Percentiles rank a stretch among this genome's conserved stretches.
phyloP scores from a whole-genome alignment of 164 flowering plant species.

The Aristolochia fimbriata region DNA sequence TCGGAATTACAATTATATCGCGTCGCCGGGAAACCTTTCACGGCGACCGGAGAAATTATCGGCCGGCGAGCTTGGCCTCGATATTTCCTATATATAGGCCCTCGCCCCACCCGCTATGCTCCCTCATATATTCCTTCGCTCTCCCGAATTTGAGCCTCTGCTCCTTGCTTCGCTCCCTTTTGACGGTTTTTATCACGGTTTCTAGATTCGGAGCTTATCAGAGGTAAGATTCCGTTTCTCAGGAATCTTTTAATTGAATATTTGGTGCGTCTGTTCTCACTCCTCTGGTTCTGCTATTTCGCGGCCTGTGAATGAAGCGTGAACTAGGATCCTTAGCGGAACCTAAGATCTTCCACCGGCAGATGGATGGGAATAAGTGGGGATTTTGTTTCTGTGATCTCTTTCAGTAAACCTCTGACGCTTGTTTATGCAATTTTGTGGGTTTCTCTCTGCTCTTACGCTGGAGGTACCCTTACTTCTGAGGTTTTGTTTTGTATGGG shows the following conservation, averaged over 20 bases:
- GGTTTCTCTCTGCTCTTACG: background rate
- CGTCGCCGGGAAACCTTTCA: background rate
- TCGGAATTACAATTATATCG: too few relatives aligned
- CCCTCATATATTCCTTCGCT: constrained; percentile 18
- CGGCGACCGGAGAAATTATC: constrained; percentile 23
- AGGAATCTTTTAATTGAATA: background rate
- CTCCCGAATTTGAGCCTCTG: constrained; percentile 5
- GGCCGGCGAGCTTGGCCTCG: constrained; percentile 22
- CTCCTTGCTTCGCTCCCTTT: constrained; percentile 1
- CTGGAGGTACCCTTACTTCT: background rate
- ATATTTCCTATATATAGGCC: constrained; percentile 53
- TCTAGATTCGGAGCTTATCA: constrained; percentile 14
- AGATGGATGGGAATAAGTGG: too few relatives aligned
- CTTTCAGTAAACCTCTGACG: background rate
- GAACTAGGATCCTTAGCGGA: background rate
- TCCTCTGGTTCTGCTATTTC: background rate
- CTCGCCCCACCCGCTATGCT: constrained; percentile 15
- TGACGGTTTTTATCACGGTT: constrained; percentile 11
- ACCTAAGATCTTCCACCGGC: background rate
- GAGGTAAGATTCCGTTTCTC: constrained; percentile 20
- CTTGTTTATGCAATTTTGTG: too few relatives aligned
- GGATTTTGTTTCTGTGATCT: background rate
- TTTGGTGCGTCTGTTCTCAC: background rate
- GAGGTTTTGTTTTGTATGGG: background rate
- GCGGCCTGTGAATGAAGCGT: background rate